Percentiles rank a stretch among this genome's conserved stretches.
Conservation (phyloP, 2,329 filamentous ascomycete genomes). For the Calonectria leucothoes region DNA sequence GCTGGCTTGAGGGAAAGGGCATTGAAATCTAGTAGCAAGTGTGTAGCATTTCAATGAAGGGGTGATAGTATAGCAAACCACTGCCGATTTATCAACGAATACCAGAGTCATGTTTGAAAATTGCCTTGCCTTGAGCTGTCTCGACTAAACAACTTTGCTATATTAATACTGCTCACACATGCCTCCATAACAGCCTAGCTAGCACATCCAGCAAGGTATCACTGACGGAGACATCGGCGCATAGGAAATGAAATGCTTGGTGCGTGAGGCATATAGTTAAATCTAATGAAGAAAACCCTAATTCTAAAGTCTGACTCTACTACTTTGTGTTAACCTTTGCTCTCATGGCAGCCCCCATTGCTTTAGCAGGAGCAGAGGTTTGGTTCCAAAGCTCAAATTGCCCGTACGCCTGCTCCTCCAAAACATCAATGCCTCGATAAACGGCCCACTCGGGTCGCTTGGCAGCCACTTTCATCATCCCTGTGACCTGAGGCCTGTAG, state of each 20-base stretch:
- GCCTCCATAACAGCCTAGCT: too few relatives aligned
- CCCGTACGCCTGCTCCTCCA: slow-evolving; percentile 25
- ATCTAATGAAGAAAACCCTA: neutral
- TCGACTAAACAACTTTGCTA: too few relatives aligned
- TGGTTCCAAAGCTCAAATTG: slow-evolving; percentile 25
- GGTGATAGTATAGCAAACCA: too few relatives aligned
- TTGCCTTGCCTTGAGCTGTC: too few relatives aligned
- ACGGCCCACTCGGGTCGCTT: slow-evolving; percentile 6
- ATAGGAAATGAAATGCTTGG: too few relatives aligned
- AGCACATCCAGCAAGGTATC: too few relatives aligned
- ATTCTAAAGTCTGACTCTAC: neutral
- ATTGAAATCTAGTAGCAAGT: slow-evolving; percentile 38
- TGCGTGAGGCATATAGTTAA: too few relatives aligned
- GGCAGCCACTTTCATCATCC: slow-evolving; percentile 17
- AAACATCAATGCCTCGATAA: slow-evolving; percentile 17
- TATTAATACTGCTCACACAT: too few relatives aligned
- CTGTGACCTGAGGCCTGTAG: slow-evolving; percentile 21
- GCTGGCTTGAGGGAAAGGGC: slow-evolving; percentile 55
- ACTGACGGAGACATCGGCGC: too few relatives aligned
- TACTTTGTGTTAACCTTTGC: slow-evolving; percentile 8
- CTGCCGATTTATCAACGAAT: neutral
- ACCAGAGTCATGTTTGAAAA: too few relatives aligned
- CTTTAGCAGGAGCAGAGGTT: neutral
- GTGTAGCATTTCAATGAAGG: neutral
- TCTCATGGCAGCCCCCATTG: slow-evolving; percentile 16